Percentiles rank a stretch among this genome's conserved stretches.
Conservation (phyloP, 805 yeast genomes). For the Ogataea nonfermentans region DNA sequence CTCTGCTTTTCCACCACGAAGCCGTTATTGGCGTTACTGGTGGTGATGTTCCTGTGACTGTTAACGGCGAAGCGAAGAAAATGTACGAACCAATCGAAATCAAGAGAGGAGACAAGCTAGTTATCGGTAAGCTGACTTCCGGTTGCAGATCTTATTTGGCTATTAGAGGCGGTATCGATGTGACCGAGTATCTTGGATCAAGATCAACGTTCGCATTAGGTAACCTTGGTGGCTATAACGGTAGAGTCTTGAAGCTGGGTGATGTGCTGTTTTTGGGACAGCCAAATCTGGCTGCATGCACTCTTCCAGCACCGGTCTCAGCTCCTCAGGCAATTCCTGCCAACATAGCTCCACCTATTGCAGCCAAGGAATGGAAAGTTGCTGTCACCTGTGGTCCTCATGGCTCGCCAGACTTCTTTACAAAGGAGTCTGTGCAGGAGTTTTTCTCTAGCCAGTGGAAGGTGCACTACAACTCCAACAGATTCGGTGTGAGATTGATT, state of each 20-base stretch:
- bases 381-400: slow-evolving; percentile 98
- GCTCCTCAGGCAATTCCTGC: slow-evolving; percentile 60
- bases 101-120: slow-evolving; percentile 70
- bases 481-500: slow-evolving; percentile 91
- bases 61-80: slow-evolving; percentile 55
- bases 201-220: slow-evolving; percentile 95
- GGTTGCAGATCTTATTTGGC: slow-evolving; percentile 93
- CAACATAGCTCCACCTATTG: slow-evolving; percentile 53
- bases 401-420: slow-evolving; percentile 95
- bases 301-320: slow-evolving; percentile 68
- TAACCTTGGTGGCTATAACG: slow-evolving; percentile 90
- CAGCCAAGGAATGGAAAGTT: slow-evolving; percentile 67
- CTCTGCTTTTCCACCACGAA: slow-evolving; percentile 78
- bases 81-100: slow-evolving; percentile 75
- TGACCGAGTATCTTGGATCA: slow-evolving; percentile 92
- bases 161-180: slow-evolving; percentile 90
- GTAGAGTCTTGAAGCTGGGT: slow-evolving; percentile 86
- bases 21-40: slow-evolving; percentile 82
- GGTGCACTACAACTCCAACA: slow-evolving; percentile 93
- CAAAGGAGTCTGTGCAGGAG: slow-evolving; percentile 65
- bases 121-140: slow-evolving; percentile 72
- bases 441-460: slow-evolving; percentile 85
- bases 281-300: slow-evolving; percentile 63
- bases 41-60: slow-evolving; percentile 66
- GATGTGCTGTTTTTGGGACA: slow-evolving; percentile 88